phyloP scores from a whole-genome alignment of 306 rosid genomes.

The Hippophae tibetana region DNA sequence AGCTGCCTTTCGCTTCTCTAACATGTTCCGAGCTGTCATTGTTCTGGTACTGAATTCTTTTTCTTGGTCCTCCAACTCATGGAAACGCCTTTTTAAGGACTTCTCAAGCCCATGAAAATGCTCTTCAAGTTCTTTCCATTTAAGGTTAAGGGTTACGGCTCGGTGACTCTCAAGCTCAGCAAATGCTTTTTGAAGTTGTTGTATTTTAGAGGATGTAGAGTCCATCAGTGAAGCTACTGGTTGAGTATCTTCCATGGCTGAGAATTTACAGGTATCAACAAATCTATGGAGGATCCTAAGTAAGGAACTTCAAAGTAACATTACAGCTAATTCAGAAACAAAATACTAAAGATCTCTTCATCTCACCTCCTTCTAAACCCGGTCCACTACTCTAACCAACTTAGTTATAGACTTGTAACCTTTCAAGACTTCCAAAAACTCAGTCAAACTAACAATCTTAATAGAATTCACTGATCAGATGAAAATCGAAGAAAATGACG shows the following conservation, averaged over 20 bases:
- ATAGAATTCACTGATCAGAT: background rate
- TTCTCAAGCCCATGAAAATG: slow-evolving; percentile 96
- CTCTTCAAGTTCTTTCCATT: slow-evolving; percentile 97
- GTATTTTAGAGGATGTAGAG: slow-evolving; percentile 82
- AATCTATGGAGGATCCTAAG: background rate
- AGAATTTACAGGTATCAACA: slow-evolving; percentile 34
- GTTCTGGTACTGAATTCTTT: slow-evolving; percentile 74
- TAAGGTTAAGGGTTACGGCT: slow-evolving; percentile 75
- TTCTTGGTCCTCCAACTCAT: slow-evolving; percentile 93
- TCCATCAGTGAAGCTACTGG: slow-evolving; percentile 70
- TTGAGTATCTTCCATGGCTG: slow-evolving; percentile 64
- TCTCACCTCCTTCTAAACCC: background rate
- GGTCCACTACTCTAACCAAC: background rate
- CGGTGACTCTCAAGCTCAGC: slow-evolving; percentile 97
- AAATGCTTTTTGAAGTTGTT: slow-evolving; percentile 94
- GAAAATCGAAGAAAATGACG: background rate
- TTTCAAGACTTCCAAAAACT: background rate
- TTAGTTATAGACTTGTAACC: background rate
- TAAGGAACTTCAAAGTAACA: background rate
- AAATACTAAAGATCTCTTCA: background rate
- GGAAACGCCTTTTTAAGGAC: slow-evolving; percentile 94
- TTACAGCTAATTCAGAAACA: background rate
- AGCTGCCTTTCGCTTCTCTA: slow-evolving; percentile 67
- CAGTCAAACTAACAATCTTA: slow-evolving; percentile 2
- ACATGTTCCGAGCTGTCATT: slow-evolving; percentile 44